Base-by-base conservation (phyloP, 108 stramenopile genomes). In the Asterionellopsis glacialis region DNA sequence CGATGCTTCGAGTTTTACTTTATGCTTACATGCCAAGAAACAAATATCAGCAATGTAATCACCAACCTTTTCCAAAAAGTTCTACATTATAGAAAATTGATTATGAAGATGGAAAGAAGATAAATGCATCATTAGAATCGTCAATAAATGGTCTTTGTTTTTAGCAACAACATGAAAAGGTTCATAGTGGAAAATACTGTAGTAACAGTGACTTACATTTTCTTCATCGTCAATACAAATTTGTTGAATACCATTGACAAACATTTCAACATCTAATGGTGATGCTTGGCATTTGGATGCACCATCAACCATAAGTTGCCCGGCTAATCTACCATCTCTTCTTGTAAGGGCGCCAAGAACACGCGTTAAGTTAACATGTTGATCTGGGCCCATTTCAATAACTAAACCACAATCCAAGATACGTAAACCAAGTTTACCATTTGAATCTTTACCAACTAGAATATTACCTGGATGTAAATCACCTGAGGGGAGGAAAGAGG, bases 21-120 rank as follows among this genome's bases (percentile, higher is more conserved):
- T 71, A 71, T 91, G 75, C 14, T 49, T 55, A 57, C 90, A 89
- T 11, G 90, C 88, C 64, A 95, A 61, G 57, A 76, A 87, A 57
- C 92, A 96, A 74, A 94, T 93, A 65, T 91, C 87, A 3, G 89
- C 68, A 50, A 94, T 80, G 66, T 94, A 94, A 49, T 91, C 92
- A 13, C 88, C 88, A 22, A 94, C 80, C 45, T 83, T 79, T 68
- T 96, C 95, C 24, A 96, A 72, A 62, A 93, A 93, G 63, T 90
- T 92, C 63, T 87, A 57, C 25, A 52, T 42, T 5, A 61, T 48
- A 47, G 25, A 49, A 38, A 59, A 43, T 6, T 5, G 40, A 53
- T 33, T 26, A 33, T 33, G 12, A 43, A 43, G 42, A 12, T 12
- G 11, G 14, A 43, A 14, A 43, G n/a, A n/a, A n/a, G n/a, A n/a